Conservation (phyloP, 805 yeast species). For the Lipomyces spencermartinsiae region DNA sequence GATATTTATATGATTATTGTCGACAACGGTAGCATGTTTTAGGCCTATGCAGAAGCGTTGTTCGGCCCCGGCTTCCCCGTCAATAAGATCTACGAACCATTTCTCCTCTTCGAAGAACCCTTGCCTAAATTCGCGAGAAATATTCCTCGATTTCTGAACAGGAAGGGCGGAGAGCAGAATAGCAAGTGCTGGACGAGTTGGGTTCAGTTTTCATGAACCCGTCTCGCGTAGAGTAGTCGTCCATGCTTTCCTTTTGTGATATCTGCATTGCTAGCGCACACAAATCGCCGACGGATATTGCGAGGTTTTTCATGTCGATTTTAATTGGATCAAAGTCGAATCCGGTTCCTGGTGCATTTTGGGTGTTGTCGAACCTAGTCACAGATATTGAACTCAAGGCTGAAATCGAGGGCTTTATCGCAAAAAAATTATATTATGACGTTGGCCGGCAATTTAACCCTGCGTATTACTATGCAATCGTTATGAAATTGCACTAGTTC, state of each 20-base stretch:
- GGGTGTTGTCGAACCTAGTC: constrained; percentile 26
- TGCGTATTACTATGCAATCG: no score
- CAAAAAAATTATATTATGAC: no score
- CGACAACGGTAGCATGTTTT: constrained; percentile 7
- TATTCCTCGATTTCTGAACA: constrained; percentile 23
- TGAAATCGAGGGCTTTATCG: constrained; percentile 17
- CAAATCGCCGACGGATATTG: constrained; percentile 15
- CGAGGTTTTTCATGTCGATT: constrained; percentile 30
- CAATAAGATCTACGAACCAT: constrained; percentile 17
- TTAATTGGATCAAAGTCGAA: constrained; percentile 35
- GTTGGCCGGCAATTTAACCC: no score
- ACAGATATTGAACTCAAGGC: constrained; percentile 7
- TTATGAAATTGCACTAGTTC: no score
- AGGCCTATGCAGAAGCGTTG: constrained; percentile 26
- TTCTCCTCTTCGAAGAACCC: constrained; percentile 20
- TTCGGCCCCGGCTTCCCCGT: constrained; percentile 33
- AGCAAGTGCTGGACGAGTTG: constrained; percentile 10
- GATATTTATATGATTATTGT: constrained; percentile 15
- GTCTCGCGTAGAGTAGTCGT: not conserved
- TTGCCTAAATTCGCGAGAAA: constrained; percentile 19
- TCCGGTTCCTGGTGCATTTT: constrained; percentile 32
- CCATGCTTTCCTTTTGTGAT: not conserved
- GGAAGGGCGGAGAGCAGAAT: constrained; percentile 20
- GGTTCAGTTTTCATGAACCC: constrained; percentile 19
- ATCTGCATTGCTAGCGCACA: not conserved